These are phyloP conservation scores for Tremella mesenterica DNA, from an alignment of 768 basidiomycete species.

Conservation along the genomic window DNA sequence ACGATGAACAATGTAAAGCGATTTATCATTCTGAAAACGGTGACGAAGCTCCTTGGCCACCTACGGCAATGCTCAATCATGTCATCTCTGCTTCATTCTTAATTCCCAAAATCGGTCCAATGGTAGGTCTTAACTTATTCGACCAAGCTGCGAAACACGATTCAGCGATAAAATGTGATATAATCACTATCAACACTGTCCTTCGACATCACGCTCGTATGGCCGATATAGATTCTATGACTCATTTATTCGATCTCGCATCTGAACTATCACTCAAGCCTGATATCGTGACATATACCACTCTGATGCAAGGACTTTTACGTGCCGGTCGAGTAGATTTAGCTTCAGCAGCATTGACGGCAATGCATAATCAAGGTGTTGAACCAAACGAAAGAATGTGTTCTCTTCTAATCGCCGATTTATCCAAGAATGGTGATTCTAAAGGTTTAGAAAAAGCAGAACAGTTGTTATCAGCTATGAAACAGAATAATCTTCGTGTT, in stretches of 20 bases:
- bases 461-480: slow-evolving; percentile 68
- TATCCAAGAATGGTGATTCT: slow-evolving; percentile 55
- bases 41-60: slow-evolving; percentile 16
- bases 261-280: slow-evolving; percentile 53
- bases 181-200: slow-evolving; percentile 73
- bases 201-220: slow-evolving; percentile 59
- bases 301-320: slow-evolving; percentile 68
- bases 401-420: slow-evolving; percentile 67
- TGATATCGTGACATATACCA: slow-evolving; percentile 80
- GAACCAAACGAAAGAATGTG: slow-evolving; percentile 67
- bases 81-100: slow-evolving; percentile 60
- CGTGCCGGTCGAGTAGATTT: slow-evolving; percentile 62
- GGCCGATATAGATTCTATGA: slow-evolving; percentile 58
- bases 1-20: slow-evolving; percentile 32
- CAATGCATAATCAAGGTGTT: slow-evolving; percentile 70
- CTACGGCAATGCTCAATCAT: slow-evolving; percentile 55
- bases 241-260: slow-evolving; percentile 55
- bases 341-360: slow-evolving; percentile 54
- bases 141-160: slow-evolving; percentile 48
- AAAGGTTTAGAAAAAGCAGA: slow-evolving; percentile 57
- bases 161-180: slow-evolving; percentile 54
- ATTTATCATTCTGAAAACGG: slow-evolving; percentile 14
- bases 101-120: slow-evolving; percentile 24
- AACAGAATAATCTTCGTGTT: slow-evolving; percentile 47
- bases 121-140: slow-evolving; percentile 47